A percentile compares a stretch with the other conserved stretches of the same genome.
Evolutionary conservation across 495 filamentous ascomycete genomes (phyloP).

Genomic region (Hypoxylon crocopeplum): DNA sequence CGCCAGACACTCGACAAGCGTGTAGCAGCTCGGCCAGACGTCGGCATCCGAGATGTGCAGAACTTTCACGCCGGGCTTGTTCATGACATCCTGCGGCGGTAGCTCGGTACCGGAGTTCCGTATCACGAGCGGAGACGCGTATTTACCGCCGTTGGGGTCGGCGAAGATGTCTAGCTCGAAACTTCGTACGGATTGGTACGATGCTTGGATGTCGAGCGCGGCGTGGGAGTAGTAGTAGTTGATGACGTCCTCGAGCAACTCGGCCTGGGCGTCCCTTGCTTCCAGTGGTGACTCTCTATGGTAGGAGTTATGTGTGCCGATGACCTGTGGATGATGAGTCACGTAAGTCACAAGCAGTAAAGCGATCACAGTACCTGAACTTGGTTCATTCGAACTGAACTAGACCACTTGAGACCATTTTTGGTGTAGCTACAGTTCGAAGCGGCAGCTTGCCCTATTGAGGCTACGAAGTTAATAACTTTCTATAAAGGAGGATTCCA

Average conservation of each 20-base stretch:
- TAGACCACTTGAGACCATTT: no score
- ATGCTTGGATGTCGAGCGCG: slow-evolving; percentile 33
- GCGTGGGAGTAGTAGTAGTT: slow-evolving; percentile 33
- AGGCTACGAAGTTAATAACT: no score
- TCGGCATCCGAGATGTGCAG: slow-evolving; percentile 41
- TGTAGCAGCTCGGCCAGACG: slow-evolving; percentile 33
- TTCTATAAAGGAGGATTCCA: no score
- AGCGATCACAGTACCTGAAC: no score
- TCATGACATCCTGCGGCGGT: slow-evolving; percentile 19
- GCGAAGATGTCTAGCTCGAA: slow-evolving; percentile 40
- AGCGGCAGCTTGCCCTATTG: no score
- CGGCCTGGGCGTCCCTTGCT: slow-evolving; percentile 2
- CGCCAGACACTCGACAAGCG: slow-evolving; percentile 34
- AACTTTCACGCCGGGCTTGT: slow-evolving; percentile 33
- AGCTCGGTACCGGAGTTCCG: slow-evolving; percentile 16
- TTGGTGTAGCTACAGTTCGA: no score
- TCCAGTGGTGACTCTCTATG: slow-evolving; percentile 35
- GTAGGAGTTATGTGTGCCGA: slow-evolving; percentile 43
- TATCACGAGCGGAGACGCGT: slow-evolving; percentile 35
- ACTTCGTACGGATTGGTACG: slow-evolving; percentile 33
- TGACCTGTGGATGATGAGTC: slow-evolving; percentile 25
- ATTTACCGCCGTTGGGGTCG: slow-evolving; percentile 36
- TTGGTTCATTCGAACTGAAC: no score
- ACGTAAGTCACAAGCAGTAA: no score
- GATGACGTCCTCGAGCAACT: slow-evolving; percentile 13